Evolutionary conservation across 2,329 filamentous ascomycete genomes (phyloP).

Genomic region (Cladobotryum mycophilum): DNA sequence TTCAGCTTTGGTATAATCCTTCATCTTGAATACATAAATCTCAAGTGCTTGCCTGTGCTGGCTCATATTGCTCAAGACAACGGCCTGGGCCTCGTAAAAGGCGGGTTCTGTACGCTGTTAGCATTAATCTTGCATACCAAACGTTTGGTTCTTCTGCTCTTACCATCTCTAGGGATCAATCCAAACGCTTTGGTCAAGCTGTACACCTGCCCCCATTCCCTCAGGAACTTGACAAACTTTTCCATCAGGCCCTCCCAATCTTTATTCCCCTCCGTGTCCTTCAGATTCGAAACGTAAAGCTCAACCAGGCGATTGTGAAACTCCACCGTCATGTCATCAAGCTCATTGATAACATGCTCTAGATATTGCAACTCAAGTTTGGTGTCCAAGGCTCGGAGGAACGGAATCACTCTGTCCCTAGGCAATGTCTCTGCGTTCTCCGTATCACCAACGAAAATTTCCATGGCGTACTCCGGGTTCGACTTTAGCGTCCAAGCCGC

Average conservation of each 20-base stretch:
- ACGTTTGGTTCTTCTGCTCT: constrained; percentile 21
- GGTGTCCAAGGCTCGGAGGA: constrained; percentile 62
- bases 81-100: constrained; percentile 85
- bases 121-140: background rate
- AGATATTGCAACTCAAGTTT: constrained; percentile 74
- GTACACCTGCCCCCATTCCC: constrained; percentile 66
- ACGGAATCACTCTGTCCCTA: constrained; percentile 66
- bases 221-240: constrained; percentile 68
- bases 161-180: constrained; percentile 73
- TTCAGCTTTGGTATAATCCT: constrained; percentile 84
- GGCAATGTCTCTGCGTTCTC: constrained; percentile 91
- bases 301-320: constrained; percentile 82
- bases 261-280: constrained; percentile 35
- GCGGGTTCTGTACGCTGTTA: constrained; percentile 54
- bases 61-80: constrained; percentile 90
- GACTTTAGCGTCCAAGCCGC: constrained; percentile 77
- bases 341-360: constrained; percentile 83
- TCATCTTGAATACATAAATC: constrained; percentile 93
- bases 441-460: constrained; percentile 86
- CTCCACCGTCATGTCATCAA: constrained; percentile 76
- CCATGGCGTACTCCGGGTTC: constrained; percentile 74
- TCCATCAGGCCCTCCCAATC: constrained; percentile 54
- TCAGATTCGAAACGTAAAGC: constrained; percentile 55
- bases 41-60: constrained; percentile 93
- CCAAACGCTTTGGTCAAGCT: constrained; percentile 71